Conservation (phyloP, 768 basidiomycete genomes). For the Hericium rajendrae region DNA sequence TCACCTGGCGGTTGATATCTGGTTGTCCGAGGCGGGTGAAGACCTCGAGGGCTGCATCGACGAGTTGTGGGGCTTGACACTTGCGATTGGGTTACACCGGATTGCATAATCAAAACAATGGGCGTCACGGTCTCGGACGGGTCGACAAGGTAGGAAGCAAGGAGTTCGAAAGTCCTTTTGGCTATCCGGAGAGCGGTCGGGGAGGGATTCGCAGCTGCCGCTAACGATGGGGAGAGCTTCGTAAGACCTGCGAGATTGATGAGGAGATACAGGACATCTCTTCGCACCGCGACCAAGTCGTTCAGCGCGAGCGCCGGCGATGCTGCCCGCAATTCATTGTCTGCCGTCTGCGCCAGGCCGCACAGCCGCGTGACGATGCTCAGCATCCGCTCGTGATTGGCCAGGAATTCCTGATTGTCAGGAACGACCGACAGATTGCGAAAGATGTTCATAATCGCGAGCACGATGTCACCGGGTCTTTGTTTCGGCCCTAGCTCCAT, state of each 20-base stretch:
- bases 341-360: constrained; percentile 21
- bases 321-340: constrained; percentile 25
- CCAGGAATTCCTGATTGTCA: constrained; percentile 64
- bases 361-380: constrained; percentile 65
- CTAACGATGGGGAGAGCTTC: constrained; percentile 32
- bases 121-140: constrained; percentile 58
- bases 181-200: constrained; percentile 34
- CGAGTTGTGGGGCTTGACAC: constrained; percentile 47
- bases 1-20: constrained; percentile 70
- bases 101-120: constrained; percentile 43
- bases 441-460: constrained; percentile 67
- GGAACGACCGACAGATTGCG: constrained; percentile 73
- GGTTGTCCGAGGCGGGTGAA: constrained; percentile 70
- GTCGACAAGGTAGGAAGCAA: constrained; percentile 71
- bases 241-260: constrained; percentile 48
- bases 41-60: constrained; percentile 75
- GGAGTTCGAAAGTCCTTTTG: constrained; percentile 50
- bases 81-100: constrained; percentile 32
- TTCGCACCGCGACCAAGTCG: constrained; percentile 66
- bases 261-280: constrained; percentile 67
- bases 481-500: constrained; percentile 46
- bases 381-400: constrained; percentile 52
- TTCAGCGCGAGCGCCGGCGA: constrained; percentile 56
- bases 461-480: constrained; percentile 58
- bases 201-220: constrained; percentile 29